Evolutionary conservation across 768 basidiomycete genomes (phyloP).

Genomic region (Boletus vinaceobasis): DNA sequence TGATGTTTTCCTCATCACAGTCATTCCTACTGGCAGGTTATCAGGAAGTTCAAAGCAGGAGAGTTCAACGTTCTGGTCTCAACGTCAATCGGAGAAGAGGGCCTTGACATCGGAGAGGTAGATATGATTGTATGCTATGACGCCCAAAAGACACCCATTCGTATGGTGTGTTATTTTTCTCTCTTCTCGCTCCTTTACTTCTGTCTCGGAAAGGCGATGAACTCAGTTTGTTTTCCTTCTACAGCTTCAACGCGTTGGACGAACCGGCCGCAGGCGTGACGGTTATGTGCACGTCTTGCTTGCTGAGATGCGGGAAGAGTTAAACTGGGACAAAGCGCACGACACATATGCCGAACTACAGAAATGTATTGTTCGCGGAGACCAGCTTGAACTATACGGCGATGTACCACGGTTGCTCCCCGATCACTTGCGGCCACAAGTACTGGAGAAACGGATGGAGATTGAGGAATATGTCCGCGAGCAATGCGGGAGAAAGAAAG

Average conservation of each 20-base stretch:
- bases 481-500: conserved; percentile 37
- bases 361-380: conserved; percentile 78
- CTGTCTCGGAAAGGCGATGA: background rate
- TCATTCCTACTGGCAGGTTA: conserved; percentile 50
- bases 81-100: conserved; percentile 97
- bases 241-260: conserved; percentile 92
- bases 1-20: conserved; percentile 5
- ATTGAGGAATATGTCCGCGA: conserved; percentile 69
- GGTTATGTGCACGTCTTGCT: conserved; percentile 91
- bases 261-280: conserved; percentile 89
- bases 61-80: conserved; percentile 91
- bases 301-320: conserved; percentile 86
- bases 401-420: conserved; percentile 89
- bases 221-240: conserved; percentile 2
- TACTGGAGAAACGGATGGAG: conserved; percentile 78
- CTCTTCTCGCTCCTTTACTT: background rate
- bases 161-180: conserved; percentile 64
- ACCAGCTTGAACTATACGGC: conserved; percentile 86
- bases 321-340: conserved; percentile 86
- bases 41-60: conserved; percentile 82
- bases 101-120: conserved; percentile 96
- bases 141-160: conserved; percentile 91
- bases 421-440: conserved; percentile 68
- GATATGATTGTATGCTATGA: conserved; percentile 97
- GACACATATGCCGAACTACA: conserved; percentile 86